Percentiles rank a stretch among this genome's conserved stretches.
Evolutionary conservation across 768 basidiomycete genomes (phyloP).

Genomic region (Naganishia kalamii): DNA sequence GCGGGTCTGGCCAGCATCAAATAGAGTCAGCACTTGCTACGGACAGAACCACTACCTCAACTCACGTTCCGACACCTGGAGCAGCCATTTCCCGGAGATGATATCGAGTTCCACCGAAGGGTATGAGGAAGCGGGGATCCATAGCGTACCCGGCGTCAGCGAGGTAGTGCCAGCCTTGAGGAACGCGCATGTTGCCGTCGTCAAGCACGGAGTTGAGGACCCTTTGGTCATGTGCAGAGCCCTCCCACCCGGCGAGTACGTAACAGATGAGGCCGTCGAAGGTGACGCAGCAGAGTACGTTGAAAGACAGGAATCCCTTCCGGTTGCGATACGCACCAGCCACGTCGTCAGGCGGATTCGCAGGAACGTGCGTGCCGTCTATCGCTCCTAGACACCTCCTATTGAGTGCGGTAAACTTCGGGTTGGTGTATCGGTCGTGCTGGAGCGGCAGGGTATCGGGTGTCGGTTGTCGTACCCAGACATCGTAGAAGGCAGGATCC

Average conservation of each 20-base stretch:
- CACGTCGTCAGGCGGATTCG: neutral
- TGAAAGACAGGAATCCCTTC: neutral
- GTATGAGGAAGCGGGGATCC: constrained; percentile 36
- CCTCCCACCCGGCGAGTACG: constrained; percentile 12
- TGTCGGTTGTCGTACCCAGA: neutral
- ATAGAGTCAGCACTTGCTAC: constrained; percentile 12
- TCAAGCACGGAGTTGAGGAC: neutral
- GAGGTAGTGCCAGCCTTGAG: constrained; percentile 36
- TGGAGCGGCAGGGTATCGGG: neutral
- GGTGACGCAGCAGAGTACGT: neutral
- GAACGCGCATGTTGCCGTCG: neutral
- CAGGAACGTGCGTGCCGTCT: constrained; percentile 15
- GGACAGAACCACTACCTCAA: neutral
- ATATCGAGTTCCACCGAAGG: constrained; percentile 43
- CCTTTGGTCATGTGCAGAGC: neutral
- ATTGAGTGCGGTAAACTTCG: neutral
- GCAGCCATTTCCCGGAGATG: constrained; percentile 44
- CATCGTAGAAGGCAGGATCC: constrained; percentile 10
- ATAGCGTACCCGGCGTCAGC: constrained; percentile 45
- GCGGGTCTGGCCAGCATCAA: neutral
- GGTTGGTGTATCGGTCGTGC: neutral
- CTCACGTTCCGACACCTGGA: neutral
- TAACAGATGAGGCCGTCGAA: neutral
- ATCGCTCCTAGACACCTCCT: constrained; percentile 6
- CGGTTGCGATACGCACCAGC: neutral